Base-by-base conservation (phyloP, 192 early-diverging fungal genomes). In the Coemansia sp. region DNA sequence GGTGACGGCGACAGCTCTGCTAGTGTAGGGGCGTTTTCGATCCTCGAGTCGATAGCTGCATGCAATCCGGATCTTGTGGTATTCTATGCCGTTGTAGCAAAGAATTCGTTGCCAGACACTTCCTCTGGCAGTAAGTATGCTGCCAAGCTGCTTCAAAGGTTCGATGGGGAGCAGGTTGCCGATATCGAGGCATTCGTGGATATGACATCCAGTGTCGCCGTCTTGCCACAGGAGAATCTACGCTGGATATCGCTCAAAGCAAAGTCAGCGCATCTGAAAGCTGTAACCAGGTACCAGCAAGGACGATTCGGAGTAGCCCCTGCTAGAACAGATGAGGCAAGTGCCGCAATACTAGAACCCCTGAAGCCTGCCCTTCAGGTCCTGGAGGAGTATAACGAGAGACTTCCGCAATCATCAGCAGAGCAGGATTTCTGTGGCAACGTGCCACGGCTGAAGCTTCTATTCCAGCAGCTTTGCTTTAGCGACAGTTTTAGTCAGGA, bases 41-140 rank as follows among this genome's bases (percentile, higher is more conserved):
- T 71, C 17, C 58, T 78, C 13, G 48, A 55, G 29, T 14, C 55
- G 14, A 22, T 78, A 34, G 45, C 62, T 2, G 40, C 20, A 8
- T 52, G 54, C 15, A 61, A 52, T 5, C 69, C 75, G 0, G 75
- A 78, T 17, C 48, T 64, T 15, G 27, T 78, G 5, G 50, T 65
- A 29, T 65, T 78, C 42, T 57, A 78, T 38, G 62, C 59, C 1
- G 69, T 65, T 13, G 75, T 78, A 9, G 69, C 65, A 17, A 53
- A 48, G 37, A 42, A 53, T 0, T 78, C 75, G 22, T 48, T 64
- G 14, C 40, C 75, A 4, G 36, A 15, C 25, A 9, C 61, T n/a
- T 71, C 68, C 0, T 40, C 11, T 0, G 57, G 61, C 38, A 14
- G 48, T 0, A 36, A 38, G 9, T 42, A 50, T 25, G 58, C 56